Base-by-base conservation (phyloP, 2,329 filamentous ascomycete species). In the Trichothecium sympodiale region DNA sequence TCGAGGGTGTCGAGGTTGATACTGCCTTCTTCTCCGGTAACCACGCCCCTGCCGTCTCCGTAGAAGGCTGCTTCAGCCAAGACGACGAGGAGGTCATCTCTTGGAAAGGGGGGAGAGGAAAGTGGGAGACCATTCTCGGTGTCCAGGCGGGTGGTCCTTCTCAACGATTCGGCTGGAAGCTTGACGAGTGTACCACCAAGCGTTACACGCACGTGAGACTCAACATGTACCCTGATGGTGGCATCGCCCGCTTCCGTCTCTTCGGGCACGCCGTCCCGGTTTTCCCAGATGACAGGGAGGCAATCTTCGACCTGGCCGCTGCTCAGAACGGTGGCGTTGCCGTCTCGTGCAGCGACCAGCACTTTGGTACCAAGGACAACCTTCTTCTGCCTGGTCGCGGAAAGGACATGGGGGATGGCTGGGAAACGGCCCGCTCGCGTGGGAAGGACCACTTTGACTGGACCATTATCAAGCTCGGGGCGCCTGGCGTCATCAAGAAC, bases 361-460 rank as follows among this genome's bases (percentile, higher is more conserved):
- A 91, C 58, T 93, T 88, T 49, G 83, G 84, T 41, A 82, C 77
- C 27, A 86, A 82, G 54, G 77, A 83, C 52, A 88, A 89, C 58
- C 63, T 89, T 25, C 69, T 88, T n/a, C 65, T 88, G 4, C 83
- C 83, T 0, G 83, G 82, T 3, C 69, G 83, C 17, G 83, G 83
- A 29, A 77, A 80, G 54, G 82, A 91, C 59, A 91, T 91, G 84
- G 81, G 83, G 34, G 84, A 89, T 54, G 85, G 84, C 7, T 91
- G 85, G 84, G 84, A 91, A 61, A 91, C 84, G 38, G 76, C 80
- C 45, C 71, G 84, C 36, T 85, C 81, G 26, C 65, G 85, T 34
- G 76, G 69, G 34, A 77, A 74, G 55, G 75, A 67, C 31, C 84
- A 91, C 56, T 61, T 83, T 15, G 84, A 91, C 57, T 91, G 85